phyloP scores from a whole-genome alignment of 208 protist species.

The Sergeia podlipaevii region DNA sequence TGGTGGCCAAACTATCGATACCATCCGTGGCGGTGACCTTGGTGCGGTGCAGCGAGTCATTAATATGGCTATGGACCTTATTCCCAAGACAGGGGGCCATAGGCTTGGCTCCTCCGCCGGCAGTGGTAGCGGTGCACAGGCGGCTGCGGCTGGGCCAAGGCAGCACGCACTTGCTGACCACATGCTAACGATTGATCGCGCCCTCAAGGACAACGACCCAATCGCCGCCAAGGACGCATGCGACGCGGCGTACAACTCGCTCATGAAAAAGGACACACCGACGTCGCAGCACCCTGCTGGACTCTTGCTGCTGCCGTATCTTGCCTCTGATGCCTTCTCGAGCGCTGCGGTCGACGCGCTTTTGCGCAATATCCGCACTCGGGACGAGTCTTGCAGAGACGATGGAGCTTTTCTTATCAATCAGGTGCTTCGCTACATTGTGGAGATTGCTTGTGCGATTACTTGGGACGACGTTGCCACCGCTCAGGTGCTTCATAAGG shows the following conservation, averaged over 20 bases:
- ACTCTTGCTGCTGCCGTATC: conserved; percentile 66
- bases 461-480: conserved; percentile 46
- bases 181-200: conserved; percentile 46
- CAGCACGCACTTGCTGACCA: conserved; percentile 39
- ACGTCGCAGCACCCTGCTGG: conserved; percentile 23
- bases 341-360: conserved; percentile 51
- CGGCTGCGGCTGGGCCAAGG: background rate
- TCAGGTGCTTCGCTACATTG: conserved; percentile 53
- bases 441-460: conserved; percentile 37
- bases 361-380: conserved; percentile 49
- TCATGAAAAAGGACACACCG: conserved; percentile 14
- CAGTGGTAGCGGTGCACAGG: background rate
- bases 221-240: conserved; percentile 35
- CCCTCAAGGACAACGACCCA: conserved; percentile 28
- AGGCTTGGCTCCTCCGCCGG: background rate
- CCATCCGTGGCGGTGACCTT: conserved; percentile 41
- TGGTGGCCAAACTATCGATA: conserved; percentile 35
- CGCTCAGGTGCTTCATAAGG: conserved; percentile 37
- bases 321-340: conserved; percentile 60
- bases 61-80: conserved; percentile 27
- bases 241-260: conserved; percentile 32
- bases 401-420: conserved; percentile 56
- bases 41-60: conserved; percentile 51
- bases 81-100: conserved; percentile 1
- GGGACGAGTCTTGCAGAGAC: conserved; percentile 16